These are phyloP conservation scores for Penicillium hesseltinei DNA, from an alignment of 2,329 filamentous ascomycete species.

Conservation along the genomic window DNA sequence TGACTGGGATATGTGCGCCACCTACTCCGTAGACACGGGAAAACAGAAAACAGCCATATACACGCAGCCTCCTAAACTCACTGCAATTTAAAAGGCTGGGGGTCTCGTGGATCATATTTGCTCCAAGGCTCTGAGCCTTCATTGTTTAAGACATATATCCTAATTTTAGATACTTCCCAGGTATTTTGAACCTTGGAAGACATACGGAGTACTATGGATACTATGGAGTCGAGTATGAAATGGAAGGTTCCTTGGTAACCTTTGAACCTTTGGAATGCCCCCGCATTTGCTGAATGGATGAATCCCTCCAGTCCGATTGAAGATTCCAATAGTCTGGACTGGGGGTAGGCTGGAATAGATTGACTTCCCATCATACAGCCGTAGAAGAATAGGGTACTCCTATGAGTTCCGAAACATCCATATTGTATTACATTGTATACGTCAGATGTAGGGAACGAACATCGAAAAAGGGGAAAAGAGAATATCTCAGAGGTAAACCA, in stretches of 20 bases:
- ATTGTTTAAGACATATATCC: constrained; percentile 10
- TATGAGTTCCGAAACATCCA: constrained; percentile 7
- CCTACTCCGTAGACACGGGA: too few relatives aligned
- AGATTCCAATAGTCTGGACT: not conserved
- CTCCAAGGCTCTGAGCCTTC: not conserved
- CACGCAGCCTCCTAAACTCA: not conserved
- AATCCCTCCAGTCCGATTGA: not conserved
- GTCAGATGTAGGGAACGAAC: not conserved
- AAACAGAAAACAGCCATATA: too few relatives aligned
- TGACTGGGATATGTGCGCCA: not conserved
- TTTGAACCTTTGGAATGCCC: constrained; percentile 4
- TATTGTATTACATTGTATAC: not conserved
- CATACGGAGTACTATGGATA: not conserved
- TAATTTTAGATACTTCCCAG: not conserved
- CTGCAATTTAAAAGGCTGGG: not conserved
- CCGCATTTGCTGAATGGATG: not conserved
- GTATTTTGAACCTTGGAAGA: not conserved
- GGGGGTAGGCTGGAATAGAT: not conserved
- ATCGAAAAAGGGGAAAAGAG: not conserved
- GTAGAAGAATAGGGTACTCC: not conserved
- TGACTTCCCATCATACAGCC: not conserved
- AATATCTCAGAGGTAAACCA: too few relatives aligned
- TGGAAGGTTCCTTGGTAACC: too few relatives aligned
- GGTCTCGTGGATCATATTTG: not conserved
- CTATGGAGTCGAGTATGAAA: too few relatives aligned